Base-by-base conservation (phyloP, 2,329 filamentous ascomycete species). In the Botryotinia convoluta region DNA sequence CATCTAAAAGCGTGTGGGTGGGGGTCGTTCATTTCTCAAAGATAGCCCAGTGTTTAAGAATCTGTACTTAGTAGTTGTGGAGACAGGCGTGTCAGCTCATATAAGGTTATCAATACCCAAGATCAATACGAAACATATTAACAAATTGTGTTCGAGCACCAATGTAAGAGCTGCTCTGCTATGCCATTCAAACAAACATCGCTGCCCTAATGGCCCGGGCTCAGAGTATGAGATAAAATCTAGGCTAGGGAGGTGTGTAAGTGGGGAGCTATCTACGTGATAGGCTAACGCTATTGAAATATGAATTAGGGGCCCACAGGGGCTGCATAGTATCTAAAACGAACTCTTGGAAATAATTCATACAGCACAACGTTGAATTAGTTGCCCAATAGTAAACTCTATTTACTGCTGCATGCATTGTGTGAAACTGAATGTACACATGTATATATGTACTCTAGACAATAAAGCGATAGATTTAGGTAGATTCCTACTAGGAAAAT, bases 211-310 rank as follows among this genome's bases (percentile, higher is more conserved):
- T 20, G 18, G n/a, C 42, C 37, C 7, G 22, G 29, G 37, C 54
- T 72, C 12, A 26, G 29, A 14, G 14, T 29, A 4, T 29, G n/a
- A 57, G n/a, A 42, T 64, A 32, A 44, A n/a, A 37, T 42, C 12
- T 57, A 42, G 26, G 26, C 48, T 29, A 16, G 48, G 14, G 45
- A 22, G 32, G 12, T 35, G n/a, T 44, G 48, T 14, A 51, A 54
- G 45, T 39, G 64, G 48, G 35, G 45, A 42, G 32, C 7, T 18
- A 37, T 16, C n/a, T 57, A 32, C 26, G 18, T 68, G 65, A 68
- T 68, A 68, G 65, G 65, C 48, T 42, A 37, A 57, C 57, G 45
- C 45, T 54, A 39, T 68, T 45, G 64, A 39, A 39, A 39, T n/a
- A 54, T 68, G 65, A 42, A 54, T 68, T 42, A 37, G 35, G n/a